phyloP scores from a whole-genome alignment of 2,329 filamentous ascomycete species.

The Aspergillus hiratsukae region DNA sequence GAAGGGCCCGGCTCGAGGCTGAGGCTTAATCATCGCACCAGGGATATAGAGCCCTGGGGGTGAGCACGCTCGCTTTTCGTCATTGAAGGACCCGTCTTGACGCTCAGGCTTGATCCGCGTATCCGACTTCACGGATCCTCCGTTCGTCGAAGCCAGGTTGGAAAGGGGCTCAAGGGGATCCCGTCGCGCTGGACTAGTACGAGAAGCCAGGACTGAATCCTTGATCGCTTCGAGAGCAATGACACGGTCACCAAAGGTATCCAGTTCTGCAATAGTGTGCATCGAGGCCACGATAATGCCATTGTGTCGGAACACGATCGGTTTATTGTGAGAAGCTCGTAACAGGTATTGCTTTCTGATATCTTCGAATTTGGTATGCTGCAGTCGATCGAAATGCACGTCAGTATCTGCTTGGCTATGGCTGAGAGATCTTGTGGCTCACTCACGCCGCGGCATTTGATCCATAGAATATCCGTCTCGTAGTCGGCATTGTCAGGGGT shows the following conservation, averaged over 20 bases:
- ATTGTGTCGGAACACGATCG: not conserved
- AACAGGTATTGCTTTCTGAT: not conserved
- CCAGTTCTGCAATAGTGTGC: not conserved
- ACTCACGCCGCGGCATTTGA: not conserved
- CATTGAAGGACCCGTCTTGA: not conserved
- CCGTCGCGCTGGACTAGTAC: not conserved
- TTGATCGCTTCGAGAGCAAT: not conserved
- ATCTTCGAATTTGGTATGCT: not conserved
- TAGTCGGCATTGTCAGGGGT: not conserved
- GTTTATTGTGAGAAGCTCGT: not conserved
- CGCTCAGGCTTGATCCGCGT: not conserved
- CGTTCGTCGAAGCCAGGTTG: not conserved
- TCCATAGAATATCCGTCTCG: not conserved
- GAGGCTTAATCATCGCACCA: not conserved
- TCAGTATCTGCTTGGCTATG: not conserved
- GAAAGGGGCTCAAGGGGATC: not conserved
- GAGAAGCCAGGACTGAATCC: not conserved
- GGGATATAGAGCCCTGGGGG: not conserved
- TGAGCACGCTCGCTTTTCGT: not conserved
- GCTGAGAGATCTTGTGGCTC: not conserved
- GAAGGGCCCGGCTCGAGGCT: not conserved
- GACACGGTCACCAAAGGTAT: not conserved
- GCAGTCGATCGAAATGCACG: not conserved
- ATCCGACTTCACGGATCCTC: not conserved
- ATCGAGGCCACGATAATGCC: not conserved